A percentile compares a stretch with the other conserved stretches of the same genome.
These are phyloP conservation scores for Lasiodiplodia citricola DNA, from an alignment of 2,329 filamentous ascomycete species.

Conservation along the genomic window DNA sequence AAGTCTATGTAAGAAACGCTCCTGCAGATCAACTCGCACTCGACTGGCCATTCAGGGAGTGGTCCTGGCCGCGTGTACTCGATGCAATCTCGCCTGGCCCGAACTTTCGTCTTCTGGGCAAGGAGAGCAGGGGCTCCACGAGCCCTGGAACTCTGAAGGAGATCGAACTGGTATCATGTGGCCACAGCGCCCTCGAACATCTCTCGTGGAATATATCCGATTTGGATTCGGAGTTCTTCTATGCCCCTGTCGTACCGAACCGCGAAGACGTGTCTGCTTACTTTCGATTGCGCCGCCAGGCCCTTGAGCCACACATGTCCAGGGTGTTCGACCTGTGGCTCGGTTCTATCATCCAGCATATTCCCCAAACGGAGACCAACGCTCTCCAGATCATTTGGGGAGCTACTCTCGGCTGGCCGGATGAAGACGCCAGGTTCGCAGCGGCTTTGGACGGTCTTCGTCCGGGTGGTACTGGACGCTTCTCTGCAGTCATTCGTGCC, in stretches of 20 bases:
- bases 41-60: slow-evolving; percentile 35
- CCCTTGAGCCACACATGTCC: slow-evolving; percentile 46
- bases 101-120: slow-evolving; percentile 50
- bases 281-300: slow-evolving; percentile 32
- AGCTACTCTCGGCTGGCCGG: slow-evolving; percentile 39
- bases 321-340: slow-evolving; percentile 42
- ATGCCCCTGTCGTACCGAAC: slow-evolving; percentile 29
- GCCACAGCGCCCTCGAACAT: slow-evolving; percentile 50
- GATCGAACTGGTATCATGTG: slow-evolving; percentile 65
- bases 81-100: slow-evolving; percentile 56
- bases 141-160: slow-evolving; percentile 43
- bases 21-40: slow-evolving; percentile 29
- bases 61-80: slow-evolving; percentile 58
- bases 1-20: slow-evolving; percentile 25
- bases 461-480: slow-evolving; percentile 49
- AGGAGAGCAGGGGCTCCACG: slow-evolving; percentile 38
- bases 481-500: slow-evolving; percentile 37
- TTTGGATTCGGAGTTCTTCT: slow-evolving; percentile 35
- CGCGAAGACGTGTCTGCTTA: slow-evolving; percentile 27
- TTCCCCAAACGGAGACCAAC: slow-evolving; percentile 40
- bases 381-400: slow-evolving; percentile 41
- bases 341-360: slow-evolving; percentile 47
- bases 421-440: slow-evolving; percentile 41
- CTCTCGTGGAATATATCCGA: slow-evolving; percentile 40
- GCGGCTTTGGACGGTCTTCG: slow-evolving; percentile 49